These are phyloP conservation scores for Notholithocarpus densiflorus DNA, from an alignment of 306 rosid genomes.

Conservation along the genomic window DNA sequence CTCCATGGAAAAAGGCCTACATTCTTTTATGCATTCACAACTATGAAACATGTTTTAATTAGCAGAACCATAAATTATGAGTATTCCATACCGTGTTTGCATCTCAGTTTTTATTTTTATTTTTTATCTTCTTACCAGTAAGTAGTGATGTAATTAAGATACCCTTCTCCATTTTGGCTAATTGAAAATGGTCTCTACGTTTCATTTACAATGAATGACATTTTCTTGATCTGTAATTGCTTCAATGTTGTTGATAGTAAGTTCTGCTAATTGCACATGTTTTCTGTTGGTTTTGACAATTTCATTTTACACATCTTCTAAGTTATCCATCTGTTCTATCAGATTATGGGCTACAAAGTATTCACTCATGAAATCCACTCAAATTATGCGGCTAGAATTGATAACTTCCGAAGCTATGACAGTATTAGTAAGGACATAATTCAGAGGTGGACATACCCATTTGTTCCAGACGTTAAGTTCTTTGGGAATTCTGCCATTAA, in stretches of 20 bases:
- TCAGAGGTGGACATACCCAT: conserved; percentile 97
- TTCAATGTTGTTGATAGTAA: conserved; percentile 4
- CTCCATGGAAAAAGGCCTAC: background rate
- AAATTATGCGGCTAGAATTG: conserved; percentile 92
- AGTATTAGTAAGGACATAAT: conserved; percentile 93
- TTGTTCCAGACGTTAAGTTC: conserved; percentile 88
- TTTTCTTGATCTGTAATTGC: conserved; percentile 2
- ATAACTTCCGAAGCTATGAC: conserved; percentile 93
- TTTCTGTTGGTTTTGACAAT: conserved; percentile 24
- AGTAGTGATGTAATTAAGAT: background rate
- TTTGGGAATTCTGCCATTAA: conserved; percentile 60
- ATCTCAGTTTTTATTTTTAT: background rate
- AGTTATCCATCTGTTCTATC: conserved; percentile 37
- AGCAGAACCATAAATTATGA: background rate
- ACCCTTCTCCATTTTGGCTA: background rate
- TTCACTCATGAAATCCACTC: conserved; percentile 89
- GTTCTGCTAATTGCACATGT: conserved; percentile 1
- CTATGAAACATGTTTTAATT: background rate
- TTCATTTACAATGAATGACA: background rate
- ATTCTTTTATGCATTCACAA: background rate
- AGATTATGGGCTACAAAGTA: conserved; percentile 98
- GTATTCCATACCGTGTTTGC: background rate
- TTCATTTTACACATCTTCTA: conserved; percentile 4
- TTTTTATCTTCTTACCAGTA: background rate
- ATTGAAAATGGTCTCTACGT: background rate